Evolutionary conservation across 1,139 yeast species (phyloP).

Genomic region (Pichia sp.): DNA sequence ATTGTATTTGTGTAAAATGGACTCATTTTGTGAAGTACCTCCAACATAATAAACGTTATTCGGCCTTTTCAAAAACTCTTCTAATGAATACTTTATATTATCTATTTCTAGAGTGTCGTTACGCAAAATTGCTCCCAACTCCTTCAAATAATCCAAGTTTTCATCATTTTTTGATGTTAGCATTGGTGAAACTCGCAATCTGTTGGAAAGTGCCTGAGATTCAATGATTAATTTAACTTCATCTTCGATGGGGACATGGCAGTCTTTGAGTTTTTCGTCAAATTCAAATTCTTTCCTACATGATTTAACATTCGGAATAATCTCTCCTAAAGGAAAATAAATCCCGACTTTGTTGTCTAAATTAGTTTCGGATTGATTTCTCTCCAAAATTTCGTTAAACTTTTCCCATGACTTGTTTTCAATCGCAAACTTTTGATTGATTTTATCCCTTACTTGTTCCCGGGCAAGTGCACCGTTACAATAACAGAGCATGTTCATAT

Average conservation of each 20-base stretch:
- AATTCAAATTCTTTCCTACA: slow-evolving; percentile 42
- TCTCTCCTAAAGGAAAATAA: slow-evolving; percentile 83
- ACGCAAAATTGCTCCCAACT: slow-evolving; percentile 32
- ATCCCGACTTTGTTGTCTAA: slow-evolving; percentile 43
- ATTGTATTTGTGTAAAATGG: slow-evolving; percentile 63
- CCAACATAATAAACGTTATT: slow-evolving; percentile 76
- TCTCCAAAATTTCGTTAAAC: slow-evolving; percentile 50
- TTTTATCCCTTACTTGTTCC: slow-evolving; percentile 59
- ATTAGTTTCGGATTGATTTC: slow-evolving; percentile 28
- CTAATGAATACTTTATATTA: slow-evolving; percentile 36
- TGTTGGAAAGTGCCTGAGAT: slow-evolving; percentile 78
- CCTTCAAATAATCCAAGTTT: slow-evolving; percentile 10
- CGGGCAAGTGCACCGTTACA: slow-evolving; percentile 88
- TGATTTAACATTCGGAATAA: slow-evolving; percentile 71
- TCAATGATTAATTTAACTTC: slow-evolving; percentile 78
- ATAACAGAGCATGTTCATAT: slow-evolving; percentile 94
- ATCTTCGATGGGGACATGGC: slow-evolving; percentile 34
- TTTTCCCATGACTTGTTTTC: slow-evolving; percentile 42
- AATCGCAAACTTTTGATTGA: slow-evolving; percentile 40
- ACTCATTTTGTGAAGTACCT: slow-evolving; percentile 69
- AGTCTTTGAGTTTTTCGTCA: slow-evolving; percentile 14
- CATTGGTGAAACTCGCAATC: slow-evolving; percentile 75
- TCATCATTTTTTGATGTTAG: slow-evolving; percentile 22
- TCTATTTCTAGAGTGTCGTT: slow-evolving; percentile 32
- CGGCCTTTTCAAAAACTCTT: slow-evolving; percentile 49